Evolutionary conservation across 163 green algal genomes (phyloP), one percentile per base, ranked within the genome.

Genomic region (Smithsoniella earleae): DNA sequence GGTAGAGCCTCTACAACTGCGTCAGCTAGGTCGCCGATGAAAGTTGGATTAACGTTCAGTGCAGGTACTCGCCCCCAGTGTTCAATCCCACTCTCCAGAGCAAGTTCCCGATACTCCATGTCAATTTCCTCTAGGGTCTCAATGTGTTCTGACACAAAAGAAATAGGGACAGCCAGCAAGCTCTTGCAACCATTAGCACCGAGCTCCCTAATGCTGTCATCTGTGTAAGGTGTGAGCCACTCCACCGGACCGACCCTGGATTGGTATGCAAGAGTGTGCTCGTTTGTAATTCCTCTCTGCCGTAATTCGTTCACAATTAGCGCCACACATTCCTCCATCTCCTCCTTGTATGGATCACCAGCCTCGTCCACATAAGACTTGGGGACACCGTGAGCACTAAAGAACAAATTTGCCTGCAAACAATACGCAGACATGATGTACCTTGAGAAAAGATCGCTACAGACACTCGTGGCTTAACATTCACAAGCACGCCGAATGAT

Each of bases 101-200:
- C 92, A 27, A 97, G 82, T 66, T 83, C 85, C 36, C 85, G 76
- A 77, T 96, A 96, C 85, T 98, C 94, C 83, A 96, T 89, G 85
- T 99, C 95, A 65, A 99, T 99, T 84, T 99, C 95, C 80, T 99
- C 95, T 36, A 99, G 84, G n/a, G 95, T 99, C 84, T 99, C 95
- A 64, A 99, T 99, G 86, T 99, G 95, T 82, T 99, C 95, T 5
- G 77, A 90, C 22, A 99, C 94, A 84, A 99, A 99, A 69, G 76
- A 83, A 33, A 98, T 93, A 55, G 94, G 94, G 74, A 99, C 94
- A 4, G 91, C 94, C 65, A 98, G 82, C 77, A 99, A 75, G 27
- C 73, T 82, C 64, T 87, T 86, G 27, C 86, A 77, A n/a, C 94
- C 94, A 0, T 62, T 40, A 16, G 52, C 52, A 0, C 86, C 94